phyloP scores from a whole-genome alignment of 176 grass and related monocot species.

The Hordeum marinum region DNA sequence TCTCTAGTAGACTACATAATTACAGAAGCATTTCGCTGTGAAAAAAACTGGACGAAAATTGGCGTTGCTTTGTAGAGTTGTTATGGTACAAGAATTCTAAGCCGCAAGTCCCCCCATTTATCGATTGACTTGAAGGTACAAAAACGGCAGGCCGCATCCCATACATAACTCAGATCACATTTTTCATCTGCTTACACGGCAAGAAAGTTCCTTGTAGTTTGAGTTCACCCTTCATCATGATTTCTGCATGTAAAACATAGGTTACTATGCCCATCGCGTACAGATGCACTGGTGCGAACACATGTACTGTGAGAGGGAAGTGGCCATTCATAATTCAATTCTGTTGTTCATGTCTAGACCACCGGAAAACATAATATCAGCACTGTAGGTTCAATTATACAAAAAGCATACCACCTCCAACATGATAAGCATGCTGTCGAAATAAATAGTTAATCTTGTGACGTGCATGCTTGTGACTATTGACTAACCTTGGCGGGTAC shows the following conservation, averaged over 20 bases:
- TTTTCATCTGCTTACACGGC: neutral
- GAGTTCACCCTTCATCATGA: neutral
- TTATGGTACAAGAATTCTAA: slow-evolving; percentile 1
- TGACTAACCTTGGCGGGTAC: neutral
- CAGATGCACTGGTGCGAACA: neutral
- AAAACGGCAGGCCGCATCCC: neutral
- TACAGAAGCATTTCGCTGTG: slow-evolving; percentile 11
- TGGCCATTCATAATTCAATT: neutral
- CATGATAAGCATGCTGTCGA: neutral
- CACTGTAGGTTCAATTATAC: neutral
- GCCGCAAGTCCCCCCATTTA: neutral
- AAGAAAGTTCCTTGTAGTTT: neutral
- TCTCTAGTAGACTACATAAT: neutral
- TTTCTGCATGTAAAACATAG: neutral
- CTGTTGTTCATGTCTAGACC: neutral
- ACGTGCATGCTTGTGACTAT: neutral
- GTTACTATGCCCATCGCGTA: neutral
- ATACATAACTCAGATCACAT: neutral
- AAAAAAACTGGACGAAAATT: neutral
- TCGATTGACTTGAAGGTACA: neutral
- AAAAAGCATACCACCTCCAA: neutral
- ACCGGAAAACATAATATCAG: neutral
- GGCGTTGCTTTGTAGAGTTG: neutral
- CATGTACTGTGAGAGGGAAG: neutral
- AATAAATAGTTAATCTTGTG: neutral